A percentile compares a stretch with the other conserved stretches of the same genome.
These are phyloP conservation scores for Penicillium mononematosum DNA, from an alignment of 495 filamentous ascomycete species.

Conservation along the genomic window DNA sequence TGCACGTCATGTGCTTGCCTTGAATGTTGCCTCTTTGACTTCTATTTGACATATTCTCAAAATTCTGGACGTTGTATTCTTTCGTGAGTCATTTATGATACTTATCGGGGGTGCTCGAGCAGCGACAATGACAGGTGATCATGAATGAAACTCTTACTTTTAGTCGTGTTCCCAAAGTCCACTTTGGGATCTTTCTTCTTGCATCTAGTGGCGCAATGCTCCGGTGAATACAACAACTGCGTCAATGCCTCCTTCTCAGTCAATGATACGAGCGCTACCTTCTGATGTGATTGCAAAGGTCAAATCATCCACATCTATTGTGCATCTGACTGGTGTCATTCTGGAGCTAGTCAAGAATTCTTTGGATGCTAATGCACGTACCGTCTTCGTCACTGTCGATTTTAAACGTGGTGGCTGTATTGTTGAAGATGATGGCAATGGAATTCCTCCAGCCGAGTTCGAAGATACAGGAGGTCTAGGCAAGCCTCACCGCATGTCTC, in stretches of 20 bases:
- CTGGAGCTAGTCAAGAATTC: constrained; percentile 80
- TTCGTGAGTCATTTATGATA: neutral
- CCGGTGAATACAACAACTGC: neutral
- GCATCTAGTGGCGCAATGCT: neutral
- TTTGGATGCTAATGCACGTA: constrained; percentile 75
- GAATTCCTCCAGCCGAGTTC: constrained; percentile 75
- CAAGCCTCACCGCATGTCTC: constrained; percentile 64
- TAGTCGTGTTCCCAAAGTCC: neutral
- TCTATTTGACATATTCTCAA: neutral
- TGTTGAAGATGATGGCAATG: constrained; percentile 84
- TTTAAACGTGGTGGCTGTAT: constrained; percentile 73
- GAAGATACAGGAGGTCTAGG: constrained; percentile 67
- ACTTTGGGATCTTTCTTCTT: neutral
- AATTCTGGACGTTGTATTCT: neutral
- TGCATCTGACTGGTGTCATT: constrained; percentile 69
- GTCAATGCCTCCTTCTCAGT: constrained; percentile 24
- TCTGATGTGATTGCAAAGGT: constrained; percentile 78
- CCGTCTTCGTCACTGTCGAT: constrained; percentile 70
- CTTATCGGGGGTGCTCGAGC: neutral
- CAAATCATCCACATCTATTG: constrained; percentile 78
- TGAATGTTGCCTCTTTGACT: constrained; percentile 16
- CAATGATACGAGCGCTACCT: constrained; percentile 67
- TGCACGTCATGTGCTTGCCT: constrained; percentile 29
- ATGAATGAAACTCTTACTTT: neutral
- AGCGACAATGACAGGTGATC: neutral